phyloP scores from a whole-genome alignment of 2,329 filamentous ascomycete species.

The Colletotrichum tropicale region DNA sequence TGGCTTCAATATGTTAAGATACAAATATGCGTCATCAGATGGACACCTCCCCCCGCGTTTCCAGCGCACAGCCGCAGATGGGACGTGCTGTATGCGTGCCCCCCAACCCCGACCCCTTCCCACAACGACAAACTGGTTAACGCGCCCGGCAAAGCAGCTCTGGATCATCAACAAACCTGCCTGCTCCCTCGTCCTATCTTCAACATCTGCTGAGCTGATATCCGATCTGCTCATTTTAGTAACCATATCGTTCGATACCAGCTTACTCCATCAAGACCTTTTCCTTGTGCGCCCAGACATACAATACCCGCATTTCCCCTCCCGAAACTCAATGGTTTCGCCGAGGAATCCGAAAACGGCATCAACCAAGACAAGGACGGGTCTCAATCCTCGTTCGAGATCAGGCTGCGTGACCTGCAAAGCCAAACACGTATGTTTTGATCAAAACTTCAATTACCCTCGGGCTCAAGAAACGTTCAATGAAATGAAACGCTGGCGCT shows the following conservation, averaged over 20 bases:
- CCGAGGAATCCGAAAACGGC: not conserved
- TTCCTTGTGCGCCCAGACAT: not conserved
- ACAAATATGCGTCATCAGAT: conserved; percentile 9
- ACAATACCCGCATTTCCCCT: not conserved
- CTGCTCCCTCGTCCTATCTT: not conserved
- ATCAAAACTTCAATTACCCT: not conserved
- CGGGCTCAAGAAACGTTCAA: not conserved
- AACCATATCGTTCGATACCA: not conserved
- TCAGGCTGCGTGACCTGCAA: conserved; percentile 35
- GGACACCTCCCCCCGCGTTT: conserved; percentile 3
- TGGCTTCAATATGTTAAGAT: not conserved
- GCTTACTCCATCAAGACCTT: not conserved
- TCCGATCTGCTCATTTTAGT: not conserved
- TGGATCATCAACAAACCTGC: not conserved
- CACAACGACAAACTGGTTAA: not conserved
- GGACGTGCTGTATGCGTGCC: not conserved
- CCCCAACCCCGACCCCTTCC: not conserved
- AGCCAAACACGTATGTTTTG: conserved; percentile 26
- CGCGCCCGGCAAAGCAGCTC: not conserved
- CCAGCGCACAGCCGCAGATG: not conserved
- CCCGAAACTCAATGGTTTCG: conserved; percentile 3
- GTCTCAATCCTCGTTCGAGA: conserved; percentile 26
- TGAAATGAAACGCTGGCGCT: not conserved
- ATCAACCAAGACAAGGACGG: conserved; percentile 2
- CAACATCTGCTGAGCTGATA: not conserved